Evolutionary conservation across 345 rosid genomes (phyloP), one percentile per base, ranked within the genome.

Genomic region (Populus euphratica): DNA sequence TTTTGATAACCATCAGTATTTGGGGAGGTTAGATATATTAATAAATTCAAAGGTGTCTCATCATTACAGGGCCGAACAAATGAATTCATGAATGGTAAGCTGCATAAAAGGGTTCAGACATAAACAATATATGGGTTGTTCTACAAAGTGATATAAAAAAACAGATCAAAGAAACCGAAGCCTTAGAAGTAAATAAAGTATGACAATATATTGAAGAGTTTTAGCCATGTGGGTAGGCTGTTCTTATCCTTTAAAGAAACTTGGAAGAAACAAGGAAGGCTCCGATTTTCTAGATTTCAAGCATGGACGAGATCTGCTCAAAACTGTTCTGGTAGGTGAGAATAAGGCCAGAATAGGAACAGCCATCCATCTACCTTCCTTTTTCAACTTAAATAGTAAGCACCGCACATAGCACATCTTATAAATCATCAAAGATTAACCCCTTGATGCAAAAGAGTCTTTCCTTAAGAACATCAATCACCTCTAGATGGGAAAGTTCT

Each of bases 251-350:
- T n/a, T 59, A 8, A n/a, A 59, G 12, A 14, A n/a, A 14, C 6
- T n/a, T 44, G 16, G 13, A 52, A 21, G 59, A 52, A 52, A 52
- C n/a, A 20, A 52, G 23, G 59, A 52, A 47, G 23, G 2, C 59
- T 6, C 59, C n/a, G 59, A 23, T 59, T 59, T 59, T 59, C 12
- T 23, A 59, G 29, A 59, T 59, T 59, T 4, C 64, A 59, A 59
- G 64, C 64, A 5, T 23, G 64, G 64, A 59, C 23, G 64, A 59
- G 64, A 23, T 59, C 27, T 59, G n/a, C 29, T 20, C 62, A 25
- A 12, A 23, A 27, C 16, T 21, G 13, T 11, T 74, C 33, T 33
- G 73, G 76, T 44, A 56, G 81, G 73, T 44, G 33, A 72, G 54
- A 16, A 59, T 9, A 43, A 59, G 56, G 72, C 61, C 27, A 50